These are phyloP conservation scores for Fusarium sp. DNA, from an alignment of 2,329 filamentous ascomycete genomes.

Conservation along the genomic window DNA sequence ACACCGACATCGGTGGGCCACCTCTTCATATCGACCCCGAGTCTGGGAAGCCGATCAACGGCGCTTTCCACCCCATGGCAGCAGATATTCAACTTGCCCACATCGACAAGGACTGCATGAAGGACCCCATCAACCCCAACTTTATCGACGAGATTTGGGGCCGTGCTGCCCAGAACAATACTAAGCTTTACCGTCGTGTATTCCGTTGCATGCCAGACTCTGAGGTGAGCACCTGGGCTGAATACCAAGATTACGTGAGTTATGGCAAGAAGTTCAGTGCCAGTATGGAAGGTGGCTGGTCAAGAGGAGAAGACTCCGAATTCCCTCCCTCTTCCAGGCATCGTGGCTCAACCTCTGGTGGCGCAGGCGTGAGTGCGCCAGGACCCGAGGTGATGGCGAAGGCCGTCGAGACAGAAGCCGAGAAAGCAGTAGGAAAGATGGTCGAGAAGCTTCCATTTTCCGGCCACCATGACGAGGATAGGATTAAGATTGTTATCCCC, in stretches of 20 bases:
- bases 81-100: slow-evolving; percentile 81
- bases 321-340: slow-evolving; percentile 57
- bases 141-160: slow-evolving; percentile 95
- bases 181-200: slow-evolving; percentile 91
- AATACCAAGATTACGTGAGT: slow-evolving; percentile 87
- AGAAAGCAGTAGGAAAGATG: slow-evolving; percentile 54
- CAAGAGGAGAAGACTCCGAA: slow-evolving; percentile 66
- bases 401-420: slow-evolving; percentile 50
- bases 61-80: slow-evolving; percentile 67
- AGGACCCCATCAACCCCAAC: slow-evolving; percentile 84
- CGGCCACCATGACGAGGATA: slow-evolving; percentile 47
- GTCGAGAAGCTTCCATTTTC: slow-evolving; percentile 44
- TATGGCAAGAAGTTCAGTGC: slow-evolving; percentile 86
- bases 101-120: slow-evolving; percentile 94
- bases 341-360: slow-evolving; percentile 52
- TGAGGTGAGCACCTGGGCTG: slow-evolving; percentile 92
- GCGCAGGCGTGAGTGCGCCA: slow-evolving; percentile 61
- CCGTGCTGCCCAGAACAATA: slow-evolving; percentile 92
- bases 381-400: slow-evolving; percentile 58
- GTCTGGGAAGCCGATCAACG: slow-evolving; percentile 63
- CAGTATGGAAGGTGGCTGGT: slow-evolving; percentile 70
- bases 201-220: slow-evolving; percentile 98
- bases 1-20: slow-evolving; percentile 87
- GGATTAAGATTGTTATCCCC: slow-evolving; percentile 53
- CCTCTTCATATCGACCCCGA: slow-evolving; percentile 69